Base-by-base conservation (phyloP, 495 filamentous ascomycete species). In the Neurospora terricola region DNA sequence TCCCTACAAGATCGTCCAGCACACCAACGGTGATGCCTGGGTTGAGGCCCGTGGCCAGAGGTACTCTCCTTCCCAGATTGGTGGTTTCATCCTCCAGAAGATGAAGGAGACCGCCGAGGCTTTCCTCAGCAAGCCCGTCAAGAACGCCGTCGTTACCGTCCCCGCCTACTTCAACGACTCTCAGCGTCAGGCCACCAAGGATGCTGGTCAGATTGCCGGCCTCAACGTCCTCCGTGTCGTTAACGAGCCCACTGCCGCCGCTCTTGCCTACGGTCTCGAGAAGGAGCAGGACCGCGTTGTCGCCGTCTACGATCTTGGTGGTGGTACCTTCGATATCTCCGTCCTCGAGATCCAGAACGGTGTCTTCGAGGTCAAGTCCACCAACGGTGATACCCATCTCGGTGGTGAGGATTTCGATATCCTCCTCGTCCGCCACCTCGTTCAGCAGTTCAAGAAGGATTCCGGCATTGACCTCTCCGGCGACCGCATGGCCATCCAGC, bases 391-490 rank as follows among this genome's bases (percentile, higher is more conserved):
- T 80, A 98, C 94, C 75, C 94, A 98, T 85, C 89, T 98, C 77
- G 94, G 94, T 89, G 94, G 94, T 84, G 94, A 99, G 84, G 96
- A 99, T 82, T 99, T 99, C 82, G 96, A 99, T 83, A 98, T 99
- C 82, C 86, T 85, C 77, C 91, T 99, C 74, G 96, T 99, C 80
- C 96, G 96, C 79, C 90, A 97, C 88, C 87, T 99, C 42, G 94
- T 98, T 70, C 88, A 92, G 83, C 90, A 96, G 80, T 99, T 99
- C 88, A 98, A 97, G 92, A 93, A 92, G 84, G 93, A 97, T 72
- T 92, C 91, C 38, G 91, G 93, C 71, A 93, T 98, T 73, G 96
- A 99, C 83, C 89, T 99, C 70, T 92, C 92, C 42, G 84, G 84
- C 76, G 96, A 99, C 88, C 94, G 96, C 80, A 98, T 99, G 96